Base-by-base conservation (phyloP, 164 flowering plant genomes). In the Dillenia suffruticosa region DNA sequence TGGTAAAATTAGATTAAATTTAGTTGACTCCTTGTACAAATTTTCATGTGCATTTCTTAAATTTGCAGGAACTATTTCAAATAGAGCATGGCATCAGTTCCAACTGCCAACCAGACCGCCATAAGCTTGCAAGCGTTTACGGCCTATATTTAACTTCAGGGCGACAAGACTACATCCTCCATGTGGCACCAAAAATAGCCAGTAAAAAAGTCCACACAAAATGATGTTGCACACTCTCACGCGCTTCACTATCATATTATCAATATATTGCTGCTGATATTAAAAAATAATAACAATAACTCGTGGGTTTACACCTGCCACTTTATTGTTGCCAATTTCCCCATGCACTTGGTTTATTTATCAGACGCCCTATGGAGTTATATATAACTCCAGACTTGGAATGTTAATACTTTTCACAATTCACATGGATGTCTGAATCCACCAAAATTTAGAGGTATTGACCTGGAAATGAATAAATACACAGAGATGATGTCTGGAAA, bases 51-150 rank as follows among this genome's bases (percentile, higher is more conserved):
- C 64, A 12, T 16, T 14, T 26, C 13, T 8, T 12, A 13, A 10
- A 32, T 52, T 68, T 79, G 13, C 81, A 94, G 99, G 96, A 80
- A 73, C 89, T 94, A 63, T 91, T 89, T 66, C 74, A 82, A 76
- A 65, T 86, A 43, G 99, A 94, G 58, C 81, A 77, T 74, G 99
- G 99, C 51, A 70, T 91, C 57, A 91, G 99, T 70, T 71, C 85
- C 66, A 74, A 61, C 52, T 94, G 99, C 81, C 79, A 80, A 44
- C 69, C 91, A 59, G 90, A 91, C 71, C 89, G 96, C 71, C 97
- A 88, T 71, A 77, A 84, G 62, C 93, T 94, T 61, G 89, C 88
- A 66, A 71, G 58, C 65, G 64, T 62, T 60, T 94, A 72, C 81
- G 63, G 68, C 92, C 84, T 44, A 75, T 94, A 62, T 67, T 67